phyloP scores from a whole-genome alignment of 345 rosid species.

The Eucalyptus dawsonii region DNA sequence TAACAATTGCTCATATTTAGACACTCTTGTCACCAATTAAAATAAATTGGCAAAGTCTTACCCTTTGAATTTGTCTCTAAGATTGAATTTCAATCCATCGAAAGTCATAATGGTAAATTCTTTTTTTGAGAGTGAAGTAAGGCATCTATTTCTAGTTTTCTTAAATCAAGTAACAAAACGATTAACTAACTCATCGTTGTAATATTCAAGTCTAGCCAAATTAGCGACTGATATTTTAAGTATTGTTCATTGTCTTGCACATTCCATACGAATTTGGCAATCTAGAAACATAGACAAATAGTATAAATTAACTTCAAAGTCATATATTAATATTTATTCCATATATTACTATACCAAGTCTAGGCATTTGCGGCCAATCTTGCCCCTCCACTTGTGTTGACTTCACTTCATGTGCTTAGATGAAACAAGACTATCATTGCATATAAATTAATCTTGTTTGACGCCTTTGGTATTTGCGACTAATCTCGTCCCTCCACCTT shows the following conservation, averaged over 20 bases:
- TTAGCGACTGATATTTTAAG: background rate
- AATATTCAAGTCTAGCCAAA: background rate
- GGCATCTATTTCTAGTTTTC: background rate
- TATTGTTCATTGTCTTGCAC: background rate
- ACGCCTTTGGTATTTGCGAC: background rate
- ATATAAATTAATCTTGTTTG: background rate
- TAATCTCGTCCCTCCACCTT: background rate
- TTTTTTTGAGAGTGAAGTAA: background rate
- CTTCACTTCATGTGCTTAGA: background rate
- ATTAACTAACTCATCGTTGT: background rate
- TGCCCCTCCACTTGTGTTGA: background rate
- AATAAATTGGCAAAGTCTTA: background rate
- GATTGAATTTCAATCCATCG: background rate
- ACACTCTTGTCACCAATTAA: background rate
- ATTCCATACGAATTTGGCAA: background rate
- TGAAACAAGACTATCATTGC: background rate
- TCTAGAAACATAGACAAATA: background rate
- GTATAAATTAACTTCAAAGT: background rate
- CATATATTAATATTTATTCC: background rate
- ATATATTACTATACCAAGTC: background rate
- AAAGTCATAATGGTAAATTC: background rate
- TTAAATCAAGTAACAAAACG: background rate
- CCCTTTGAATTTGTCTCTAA: background rate
- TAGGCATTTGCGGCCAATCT: background rate
- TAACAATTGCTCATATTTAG: background rate